Percentiles rank a stretch among this genome's conserved stretches.
Evolutionary conservation across 495 filamentous ascomycete genomes (phyloP).

Genomic region (Umbilicaria muhlenbergii): DNA sequence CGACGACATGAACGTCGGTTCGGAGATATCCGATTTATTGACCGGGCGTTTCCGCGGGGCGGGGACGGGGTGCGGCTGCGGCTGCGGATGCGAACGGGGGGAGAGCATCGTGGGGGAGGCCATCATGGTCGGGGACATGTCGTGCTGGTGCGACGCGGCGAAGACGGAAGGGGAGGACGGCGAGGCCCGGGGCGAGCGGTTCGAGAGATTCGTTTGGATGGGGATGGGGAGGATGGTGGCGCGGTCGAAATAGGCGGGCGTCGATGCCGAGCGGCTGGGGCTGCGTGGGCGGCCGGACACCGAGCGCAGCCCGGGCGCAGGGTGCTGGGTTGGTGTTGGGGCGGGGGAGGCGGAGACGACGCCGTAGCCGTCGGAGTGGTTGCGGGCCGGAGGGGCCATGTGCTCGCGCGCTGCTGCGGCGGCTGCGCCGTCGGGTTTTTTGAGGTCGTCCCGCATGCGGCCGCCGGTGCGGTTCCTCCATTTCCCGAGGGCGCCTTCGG

Average conservation of each 20-base stretch:
- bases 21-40: constrained; percentile 65
- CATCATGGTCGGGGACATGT: constrained; percentile 19
- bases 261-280: constrained; percentile 29
- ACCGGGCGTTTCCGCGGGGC: constrained; percentile 45
- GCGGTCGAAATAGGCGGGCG: constrained; percentile 23
- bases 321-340: not conserved
- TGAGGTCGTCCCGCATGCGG: constrained; percentile 30
- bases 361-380: constrained; percentile 16
- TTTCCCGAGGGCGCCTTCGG: constrained; percentile 36
- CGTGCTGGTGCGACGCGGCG: too few species aligned
- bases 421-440: constrained; percentile 22
- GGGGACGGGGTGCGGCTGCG: constrained; percentile 18
- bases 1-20: constrained; percentile 63
- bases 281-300: constrained; percentile 29
- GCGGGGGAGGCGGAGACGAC: too few species aligned
- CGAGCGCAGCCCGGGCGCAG: constrained; percentile 9
- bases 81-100: constrained; percentile 7
- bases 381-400: constrained; percentile 11
- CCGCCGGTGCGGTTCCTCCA: constrained; percentile 37
- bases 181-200: constrained; percentile 2
- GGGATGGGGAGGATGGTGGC: constrained; percentile 19
- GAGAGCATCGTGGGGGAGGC: constrained; percentile 10
- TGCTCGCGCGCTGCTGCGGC: constrained; percentile 19
- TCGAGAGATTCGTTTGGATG: constrained; percentile 28
- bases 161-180: constrained; percentile 4